Evolutionary conservation across 2,329 filamentous ascomycete species (phyloP).

Genomic region (Pseudogymnoascus sp.): DNA sequence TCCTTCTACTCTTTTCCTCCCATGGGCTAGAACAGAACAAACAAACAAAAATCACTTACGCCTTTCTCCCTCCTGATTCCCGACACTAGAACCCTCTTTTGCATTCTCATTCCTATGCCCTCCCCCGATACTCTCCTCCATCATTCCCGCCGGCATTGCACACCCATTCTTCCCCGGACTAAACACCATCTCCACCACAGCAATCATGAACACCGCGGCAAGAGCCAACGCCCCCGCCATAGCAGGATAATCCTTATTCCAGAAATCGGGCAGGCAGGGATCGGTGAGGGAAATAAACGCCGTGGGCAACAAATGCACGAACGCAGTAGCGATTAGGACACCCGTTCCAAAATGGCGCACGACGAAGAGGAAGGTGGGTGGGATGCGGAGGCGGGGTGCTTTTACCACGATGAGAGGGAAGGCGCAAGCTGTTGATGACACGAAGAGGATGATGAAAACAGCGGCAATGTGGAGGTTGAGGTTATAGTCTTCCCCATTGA

Average conservation of each 20-base stretch:
- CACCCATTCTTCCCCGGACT: conserved; percentile 23
- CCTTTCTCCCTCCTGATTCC: neutral
- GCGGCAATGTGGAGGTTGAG: conserved; percentile 10
- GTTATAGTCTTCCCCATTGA: neutral
- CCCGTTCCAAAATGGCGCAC: conserved; percentile 72
- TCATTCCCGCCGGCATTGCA: neutral
- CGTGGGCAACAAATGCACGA: conserved; percentile 62
- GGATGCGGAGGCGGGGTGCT: conserved; percentile 31
- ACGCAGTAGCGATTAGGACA: conserved; percentile 73
- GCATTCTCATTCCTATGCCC: neutral
- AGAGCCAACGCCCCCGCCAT: conserved; percentile 43
- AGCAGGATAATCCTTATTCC: conserved; percentile 38
- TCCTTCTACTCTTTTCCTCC: neutral
- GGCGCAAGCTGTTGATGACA: conserved; percentile 10
- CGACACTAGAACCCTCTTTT: neutral
- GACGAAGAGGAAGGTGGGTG: conserved; percentile 55
- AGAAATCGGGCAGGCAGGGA: conserved; percentile 47
- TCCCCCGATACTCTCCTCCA: neutral
- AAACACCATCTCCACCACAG: conserved; percentile 51
- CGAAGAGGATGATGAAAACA: conserved; percentile 12
- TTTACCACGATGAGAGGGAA: conserved; percentile 11
- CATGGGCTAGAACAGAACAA: neutral
- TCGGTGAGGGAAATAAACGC: conserved; percentile 61
- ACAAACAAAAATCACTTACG: neutral
- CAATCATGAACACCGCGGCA: conserved; percentile 37